Evolutionary conservation across 257 asterid species (phyloP).

Genomic region (Handroanthus guayacan): DNA sequence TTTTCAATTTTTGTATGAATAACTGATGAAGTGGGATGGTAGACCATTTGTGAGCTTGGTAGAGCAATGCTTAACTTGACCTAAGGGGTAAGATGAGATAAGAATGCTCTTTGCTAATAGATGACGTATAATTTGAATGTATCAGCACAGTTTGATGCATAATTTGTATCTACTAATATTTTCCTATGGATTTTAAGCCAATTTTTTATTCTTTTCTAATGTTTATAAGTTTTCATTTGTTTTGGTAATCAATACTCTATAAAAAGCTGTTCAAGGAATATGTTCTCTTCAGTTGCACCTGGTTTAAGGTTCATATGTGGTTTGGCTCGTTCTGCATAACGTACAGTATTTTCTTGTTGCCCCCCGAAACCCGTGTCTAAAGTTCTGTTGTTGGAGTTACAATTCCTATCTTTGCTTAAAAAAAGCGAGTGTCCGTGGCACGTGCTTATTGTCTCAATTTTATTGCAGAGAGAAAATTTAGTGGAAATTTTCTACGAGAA

Average conservation of each 20-base stretch:
- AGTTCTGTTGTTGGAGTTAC: background rate
- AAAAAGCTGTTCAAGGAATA: background rate
- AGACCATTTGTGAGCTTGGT: constrained; percentile 10
- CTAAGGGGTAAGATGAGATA: background rate
- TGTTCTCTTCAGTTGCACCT: background rate
- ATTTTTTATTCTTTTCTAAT: background rate
- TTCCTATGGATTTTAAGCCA: background rate
- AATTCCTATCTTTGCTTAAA: background rate
- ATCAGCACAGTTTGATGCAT: background rate
- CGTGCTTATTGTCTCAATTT: constrained; percentile 38
- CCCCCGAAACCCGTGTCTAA: no score
- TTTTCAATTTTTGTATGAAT: constrained; percentile 4
- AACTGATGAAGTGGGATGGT: constrained; percentile 22
- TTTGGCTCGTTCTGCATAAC: background rate
- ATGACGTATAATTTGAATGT: background rate
- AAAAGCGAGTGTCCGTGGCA: constrained; percentile 7
- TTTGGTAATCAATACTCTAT: background rate
- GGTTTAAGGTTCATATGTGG: constrained; percentile 19
- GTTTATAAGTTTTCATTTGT: background rate
- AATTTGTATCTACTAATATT: background rate
- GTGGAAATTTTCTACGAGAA: constrained; percentile 92
- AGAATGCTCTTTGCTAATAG: background rate
- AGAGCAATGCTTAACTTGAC: constrained; percentile 13
- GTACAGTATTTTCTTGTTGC: background rate
- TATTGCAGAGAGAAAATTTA: constrained; percentile 80